phyloP scores from a whole-genome alignment of 306 rosid genomes.

The Prosopis cineraria region DNA sequence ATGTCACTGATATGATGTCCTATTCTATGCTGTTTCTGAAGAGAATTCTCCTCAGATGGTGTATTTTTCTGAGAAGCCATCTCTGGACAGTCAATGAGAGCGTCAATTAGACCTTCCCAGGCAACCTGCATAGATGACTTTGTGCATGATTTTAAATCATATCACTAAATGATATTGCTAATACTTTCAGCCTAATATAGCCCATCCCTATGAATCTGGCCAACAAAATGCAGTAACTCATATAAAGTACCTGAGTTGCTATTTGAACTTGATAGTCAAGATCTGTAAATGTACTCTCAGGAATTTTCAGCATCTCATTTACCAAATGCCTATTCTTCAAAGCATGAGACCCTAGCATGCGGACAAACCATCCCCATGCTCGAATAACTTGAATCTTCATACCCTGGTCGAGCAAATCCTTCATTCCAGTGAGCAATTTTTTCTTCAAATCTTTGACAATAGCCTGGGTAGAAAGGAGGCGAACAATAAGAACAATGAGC shows the following conservation, averaged over 20 bases:
- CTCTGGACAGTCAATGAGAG: constrained; percentile 58
- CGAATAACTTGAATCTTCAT: constrained; percentile 71
- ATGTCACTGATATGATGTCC: constrained; percentile 35
- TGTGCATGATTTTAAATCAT: neutral
- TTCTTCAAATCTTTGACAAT: constrained; percentile 72
- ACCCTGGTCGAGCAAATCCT: constrained; percentile 59
- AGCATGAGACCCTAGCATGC: constrained; percentile 69
- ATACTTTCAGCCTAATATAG: constrained; percentile 32
- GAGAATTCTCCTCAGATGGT: constrained; percentile 33
- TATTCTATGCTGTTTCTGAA: constrained; percentile 28
- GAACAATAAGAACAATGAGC: constrained; percentile 19
- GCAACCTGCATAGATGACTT: constrained; percentile 59
- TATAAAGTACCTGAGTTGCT: constrained; percentile 72
- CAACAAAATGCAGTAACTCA: constrained; percentile 30
- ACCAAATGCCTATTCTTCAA: constrained; percentile 64
- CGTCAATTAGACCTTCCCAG: constrained; percentile 88
- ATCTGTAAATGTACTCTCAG: constrained; percentile 79
- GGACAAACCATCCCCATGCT: constrained; percentile 94
- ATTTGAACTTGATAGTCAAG: constrained; percentile 77
- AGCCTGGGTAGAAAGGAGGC: constrained; percentile 42
- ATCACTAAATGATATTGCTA: constrained; percentile 18
- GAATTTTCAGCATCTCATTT: constrained; percentile 83
- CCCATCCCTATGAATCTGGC: constrained; percentile 29
- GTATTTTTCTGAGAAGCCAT: constrained; percentile 40
- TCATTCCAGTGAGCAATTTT: constrained; percentile 62